Conservation (phyloP, 306 rosid species). For the Cucurbita argyrosperma region DNA sequence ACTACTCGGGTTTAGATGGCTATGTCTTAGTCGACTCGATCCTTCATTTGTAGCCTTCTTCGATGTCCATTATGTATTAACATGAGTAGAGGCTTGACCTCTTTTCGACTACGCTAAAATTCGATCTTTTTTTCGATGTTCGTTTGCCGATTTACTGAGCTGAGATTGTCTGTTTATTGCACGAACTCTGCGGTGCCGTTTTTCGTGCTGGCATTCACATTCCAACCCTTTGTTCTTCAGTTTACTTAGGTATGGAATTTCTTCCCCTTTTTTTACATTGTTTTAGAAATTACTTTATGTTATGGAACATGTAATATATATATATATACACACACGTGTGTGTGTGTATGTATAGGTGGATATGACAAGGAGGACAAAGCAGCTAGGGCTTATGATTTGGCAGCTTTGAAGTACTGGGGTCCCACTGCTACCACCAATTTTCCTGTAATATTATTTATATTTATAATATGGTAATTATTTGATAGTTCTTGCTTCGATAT, state of each 20-base stretch:
- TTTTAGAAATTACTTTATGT: background rate
- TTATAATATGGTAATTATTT: background rate
- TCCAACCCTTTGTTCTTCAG: constrained; percentile 32
- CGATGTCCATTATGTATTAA: no score
- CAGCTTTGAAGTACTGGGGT: constrained; percentile 98
- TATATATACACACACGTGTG: background rate
- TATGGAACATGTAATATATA: background rate
- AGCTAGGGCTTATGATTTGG: constrained; percentile 96
- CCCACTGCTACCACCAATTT: constrained; percentile 86
- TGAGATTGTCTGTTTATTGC: constrained; percentile 19
- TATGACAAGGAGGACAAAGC: constrained; percentile 99
- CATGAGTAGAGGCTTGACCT: background rate
- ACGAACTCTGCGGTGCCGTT: constrained; percentile 36
- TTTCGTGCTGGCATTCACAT: constrained; percentile 21
- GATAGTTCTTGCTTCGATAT: background rate
- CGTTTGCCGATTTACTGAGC: constrained; percentile 13
- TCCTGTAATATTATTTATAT: constrained; percentile 32
- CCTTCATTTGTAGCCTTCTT: no score
- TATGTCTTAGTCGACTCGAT: no score
- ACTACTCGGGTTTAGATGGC: no score
- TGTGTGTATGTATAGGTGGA: constrained; percentile 43
- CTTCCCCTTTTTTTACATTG: background rate
- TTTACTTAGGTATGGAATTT: constrained; percentile 67
- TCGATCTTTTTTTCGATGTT: constrained; percentile 18
- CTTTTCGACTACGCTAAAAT: constrained; percentile 3